Evolutionary conservation across 176 grass and related monocot species (phyloP).

Genomic region (Canna indica): DNA sequence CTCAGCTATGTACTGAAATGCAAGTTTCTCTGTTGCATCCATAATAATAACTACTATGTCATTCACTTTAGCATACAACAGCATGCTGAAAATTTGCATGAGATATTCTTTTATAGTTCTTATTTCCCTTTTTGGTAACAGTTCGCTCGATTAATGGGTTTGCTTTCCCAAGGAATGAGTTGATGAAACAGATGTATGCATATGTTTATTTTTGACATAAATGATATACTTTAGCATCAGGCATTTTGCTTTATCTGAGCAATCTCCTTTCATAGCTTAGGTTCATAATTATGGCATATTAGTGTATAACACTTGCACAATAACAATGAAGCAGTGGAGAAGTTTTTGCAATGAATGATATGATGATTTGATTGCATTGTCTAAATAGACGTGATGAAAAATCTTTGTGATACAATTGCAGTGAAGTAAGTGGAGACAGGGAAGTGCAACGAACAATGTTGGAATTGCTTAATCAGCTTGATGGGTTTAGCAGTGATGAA

Average conservation of each 20-base stretch:
- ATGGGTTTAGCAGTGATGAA: conserved; percentile 76
- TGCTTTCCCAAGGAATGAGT: no score
- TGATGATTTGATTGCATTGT: neutral
- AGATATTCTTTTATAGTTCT: no score
- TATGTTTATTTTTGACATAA: no score
- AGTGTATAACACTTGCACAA: neutral
- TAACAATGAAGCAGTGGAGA: neutral
- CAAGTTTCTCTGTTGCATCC: neutral
- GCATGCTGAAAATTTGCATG: no score
- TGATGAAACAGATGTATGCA: no score
- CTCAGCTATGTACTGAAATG: no score
- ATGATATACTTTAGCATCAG: no score
- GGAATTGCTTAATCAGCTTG: conserved; percentile 73
- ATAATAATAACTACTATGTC: neutral
- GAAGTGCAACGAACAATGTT: conserved; percentile 79
- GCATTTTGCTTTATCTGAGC: neutral
- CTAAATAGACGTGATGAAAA: neutral
- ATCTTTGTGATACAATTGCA: conserved; percentile 13
- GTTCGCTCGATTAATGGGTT: no score
- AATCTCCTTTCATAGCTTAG: neutral
- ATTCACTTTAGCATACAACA: neutral
- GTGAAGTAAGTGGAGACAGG: conserved; percentile 73
- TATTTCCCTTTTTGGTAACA: no score
- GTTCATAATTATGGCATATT: neutral
- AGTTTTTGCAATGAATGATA: neutral